Evolutionary conservation across 176 grass and related monocot genomes (phyloP).

Genomic region (Phyllostachys edulis): DNA sequence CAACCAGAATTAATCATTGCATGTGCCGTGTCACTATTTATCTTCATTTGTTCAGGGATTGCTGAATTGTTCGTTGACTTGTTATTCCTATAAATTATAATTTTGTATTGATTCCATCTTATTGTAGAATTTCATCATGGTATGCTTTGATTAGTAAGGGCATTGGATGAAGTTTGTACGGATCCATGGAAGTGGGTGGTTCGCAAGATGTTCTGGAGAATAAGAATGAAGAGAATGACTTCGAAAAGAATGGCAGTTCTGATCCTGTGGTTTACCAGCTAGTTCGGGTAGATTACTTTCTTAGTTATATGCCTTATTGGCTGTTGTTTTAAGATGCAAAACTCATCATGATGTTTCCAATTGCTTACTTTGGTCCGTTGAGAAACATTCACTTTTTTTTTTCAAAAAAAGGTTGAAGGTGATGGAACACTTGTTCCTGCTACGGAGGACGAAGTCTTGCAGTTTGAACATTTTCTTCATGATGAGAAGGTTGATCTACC

Average conservation of each 20-base stretch:
- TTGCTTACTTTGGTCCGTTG: slow-evolving; percentile 8
- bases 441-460: slow-evolving; percentile 89
- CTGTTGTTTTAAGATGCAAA: neutral
- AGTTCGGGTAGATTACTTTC: slow-evolving; percentile 71
- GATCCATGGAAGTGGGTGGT: slow-evolving; percentile 63
- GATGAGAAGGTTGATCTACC: slow-evolving; percentile 68
- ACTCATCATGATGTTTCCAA: neutral
- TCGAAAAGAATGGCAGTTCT: slow-evolving; percentile 48
- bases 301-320: slow-evolving; percentile 6
- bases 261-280: slow-evolving; percentile 92
- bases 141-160: slow-evolving; percentile 9
- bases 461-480: slow-evolving; percentile 71
- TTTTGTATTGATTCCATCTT: slow-evolving; percentile 15
- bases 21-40: neutral
- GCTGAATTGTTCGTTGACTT: neutral
- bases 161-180: slow-evolving; percentile 59
- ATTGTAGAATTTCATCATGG: slow-evolving; percentile 26
- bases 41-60: neutral
- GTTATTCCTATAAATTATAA: slow-evolving; percentile 3
- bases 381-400: slow-evolving; percentile 5
- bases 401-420: slow-evolving; percentile 67
- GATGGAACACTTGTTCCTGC: slow-evolving; percentile 96
- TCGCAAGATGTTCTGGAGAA: slow-evolving; percentile 38
- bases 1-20: neutral
- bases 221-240: slow-evolving; percentile 48